Percentiles rank a stretch among this genome's conserved stretches.
Conservation (phyloP, 805 yeast species). For the Hanseniaspora lachancei region DNA sequence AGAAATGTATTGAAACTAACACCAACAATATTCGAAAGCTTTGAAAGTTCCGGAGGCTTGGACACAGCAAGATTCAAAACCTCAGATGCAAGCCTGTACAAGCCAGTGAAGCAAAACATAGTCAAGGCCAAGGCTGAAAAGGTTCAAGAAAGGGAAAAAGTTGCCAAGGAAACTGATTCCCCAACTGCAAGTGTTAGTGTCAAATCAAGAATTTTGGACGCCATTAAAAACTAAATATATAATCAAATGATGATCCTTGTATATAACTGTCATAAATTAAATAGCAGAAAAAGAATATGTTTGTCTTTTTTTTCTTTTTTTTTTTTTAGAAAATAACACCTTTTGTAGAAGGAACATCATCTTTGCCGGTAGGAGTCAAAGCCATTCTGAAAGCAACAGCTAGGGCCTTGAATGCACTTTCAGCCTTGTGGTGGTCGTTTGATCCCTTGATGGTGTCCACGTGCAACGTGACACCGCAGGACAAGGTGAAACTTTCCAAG, state of each 20-base stretch:
- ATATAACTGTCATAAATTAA: background rate
- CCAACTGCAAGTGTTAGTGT: constrained; percentile 16
- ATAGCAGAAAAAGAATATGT: constrained; percentile 8
- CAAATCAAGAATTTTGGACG: constrained; percentile 13
- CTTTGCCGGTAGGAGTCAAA: constrained; percentile 62
- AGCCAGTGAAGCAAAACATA: background rate
- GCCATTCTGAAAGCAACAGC: constrained; percentile 89
- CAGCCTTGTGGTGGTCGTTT: constrained; percentile 94
- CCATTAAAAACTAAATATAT: background rate
- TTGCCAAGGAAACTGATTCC: constrained; percentile 14
- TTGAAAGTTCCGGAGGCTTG: background rate
- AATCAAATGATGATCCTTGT: constrained; percentile 1
- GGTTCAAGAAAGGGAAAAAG: constrained; percentile 10
- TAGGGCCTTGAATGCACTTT: constrained; percentile 89
- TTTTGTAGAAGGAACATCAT: constrained; percentile 92
- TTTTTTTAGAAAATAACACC: constrained; percentile 61
- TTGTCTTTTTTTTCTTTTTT: background rate
- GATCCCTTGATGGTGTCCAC: constrained; percentile 88
- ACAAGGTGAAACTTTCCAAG: constrained; percentile 82
- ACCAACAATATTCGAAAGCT: constrained; percentile 3
- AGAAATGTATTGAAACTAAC: constrained; percentile 30
- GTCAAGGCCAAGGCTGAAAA: background rate
- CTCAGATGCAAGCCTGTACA: background rate
- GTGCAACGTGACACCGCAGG: constrained; percentile 81
- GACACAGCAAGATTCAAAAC: constrained; percentile 4